Evolutionary conservation across 2,329 filamentous ascomycete species (phyloP), one percentile per base, ranked within the genome.

Genomic region (Pseudomassariella vexata): DNA sequence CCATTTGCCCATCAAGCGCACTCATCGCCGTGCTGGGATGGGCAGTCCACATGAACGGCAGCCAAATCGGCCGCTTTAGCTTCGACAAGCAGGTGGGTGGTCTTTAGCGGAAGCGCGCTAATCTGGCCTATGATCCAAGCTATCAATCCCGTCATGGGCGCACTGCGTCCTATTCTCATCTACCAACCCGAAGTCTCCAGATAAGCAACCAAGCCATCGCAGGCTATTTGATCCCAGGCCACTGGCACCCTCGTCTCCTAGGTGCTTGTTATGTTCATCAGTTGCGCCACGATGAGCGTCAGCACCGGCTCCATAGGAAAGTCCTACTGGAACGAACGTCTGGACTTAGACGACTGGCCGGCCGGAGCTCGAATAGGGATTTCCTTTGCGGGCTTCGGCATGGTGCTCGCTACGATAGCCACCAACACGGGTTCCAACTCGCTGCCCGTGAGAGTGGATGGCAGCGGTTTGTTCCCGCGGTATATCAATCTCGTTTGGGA

Each of bases 41-140:
- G 71, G 65, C 68, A 0, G 65, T 76, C 41, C 60, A 64, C 0
- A 68, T 67, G 16, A 62, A 63, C 2, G 60, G 62, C 2, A 64
- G 60, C 1, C 36, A 35, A 3, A 31, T 38, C n/a, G 43, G 39
- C 7, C 23, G 35, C 10, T 44, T 46, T 2, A 28, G 35, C 9
- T 39, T 44, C n/a, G 42, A 32, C 3, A 32, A 35, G 8, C 27
- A 36, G 4, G 10, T 15, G 3, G 10, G 10, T 15, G 3, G 10
- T 19, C 2, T 19, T 42, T 5, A 40, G 40, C 15, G 46, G 42
- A 6, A 43, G 37, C 14, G 47, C 45, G n/a, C 42, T 49, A 2
- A 55, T 55, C 12, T 60, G 60, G 60, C 51, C 55, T 5, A 51
- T 62, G 41, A 56, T 64, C 44, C 49, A 48, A 19, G 60, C 57